Evolutionary conservation across 176 grass and related monocot genomes (phyloP).

Genomic region (Cenchrus americanus): DNA sequence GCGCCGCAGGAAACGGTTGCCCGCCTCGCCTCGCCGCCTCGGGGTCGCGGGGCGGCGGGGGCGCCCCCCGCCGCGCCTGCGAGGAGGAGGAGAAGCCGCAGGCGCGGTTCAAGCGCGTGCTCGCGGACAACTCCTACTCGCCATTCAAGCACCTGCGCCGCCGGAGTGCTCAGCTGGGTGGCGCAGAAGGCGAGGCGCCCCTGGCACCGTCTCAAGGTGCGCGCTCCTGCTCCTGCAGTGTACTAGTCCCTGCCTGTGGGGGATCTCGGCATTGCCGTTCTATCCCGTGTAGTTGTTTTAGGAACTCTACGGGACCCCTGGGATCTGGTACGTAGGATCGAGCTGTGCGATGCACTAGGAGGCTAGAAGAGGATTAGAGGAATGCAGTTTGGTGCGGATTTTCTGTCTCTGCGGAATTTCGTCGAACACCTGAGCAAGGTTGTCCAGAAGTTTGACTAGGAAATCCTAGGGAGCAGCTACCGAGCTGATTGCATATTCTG

Average conservation of each 20-base stretch:
- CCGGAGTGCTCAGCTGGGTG: slow-evolving; percentile 27
- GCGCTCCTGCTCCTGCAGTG: not conserved
- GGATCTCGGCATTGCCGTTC: not conserved
- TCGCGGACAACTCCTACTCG: slow-evolving; percentile 83
- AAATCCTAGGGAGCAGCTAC: not conserved
- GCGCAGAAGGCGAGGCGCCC: slow-evolving; percentile 23
- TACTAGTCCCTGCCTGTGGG: not conserved
- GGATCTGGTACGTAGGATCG: not conserved
- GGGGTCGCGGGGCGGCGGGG: slow-evolving; percentile 4
- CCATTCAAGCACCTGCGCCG: slow-evolving; percentile 78
- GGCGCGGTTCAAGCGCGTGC: slow-evolving; percentile 73
- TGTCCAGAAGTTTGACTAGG: not conserved
- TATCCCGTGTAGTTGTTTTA: not conserved
- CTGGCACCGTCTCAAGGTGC: slow-evolving; percentile 20
- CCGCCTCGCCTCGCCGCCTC: slow-evolving; percentile 24
- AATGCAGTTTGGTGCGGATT: not conserved
- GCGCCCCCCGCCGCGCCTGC: slow-evolving; percentile 48
- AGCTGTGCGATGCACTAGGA: not conserved
- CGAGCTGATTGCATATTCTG: not conserved
- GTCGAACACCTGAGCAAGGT: slow-evolving; percentile 13
- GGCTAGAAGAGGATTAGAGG: not conserved
- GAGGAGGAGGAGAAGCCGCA: slow-evolving; percentile 77
- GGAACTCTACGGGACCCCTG: not conserved
- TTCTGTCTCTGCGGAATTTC: slow-evolving; percentile 24
- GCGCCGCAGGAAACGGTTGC: slow-evolving; percentile 2